Evolutionary conservation across 768 basidiomycete species (phyloP).

Genomic region (Pleurotus giganteus): DNA sequence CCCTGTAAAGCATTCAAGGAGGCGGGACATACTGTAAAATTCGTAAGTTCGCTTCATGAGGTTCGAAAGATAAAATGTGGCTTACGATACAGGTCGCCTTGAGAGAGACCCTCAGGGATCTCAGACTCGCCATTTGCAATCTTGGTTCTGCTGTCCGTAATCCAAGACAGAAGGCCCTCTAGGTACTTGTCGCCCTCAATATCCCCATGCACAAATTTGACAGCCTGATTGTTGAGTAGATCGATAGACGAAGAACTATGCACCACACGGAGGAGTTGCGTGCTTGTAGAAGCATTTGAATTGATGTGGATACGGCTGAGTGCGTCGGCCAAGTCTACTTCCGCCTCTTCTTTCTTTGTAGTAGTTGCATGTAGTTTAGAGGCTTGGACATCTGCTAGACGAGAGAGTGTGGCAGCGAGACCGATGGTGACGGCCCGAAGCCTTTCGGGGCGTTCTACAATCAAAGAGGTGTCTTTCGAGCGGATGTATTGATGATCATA

Average conservation of each 20-base stretch:
- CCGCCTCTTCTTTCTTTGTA: constrained; percentile 14
- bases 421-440: constrained; percentile 83
- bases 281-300: constrained; percentile 13
- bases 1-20: constrained; percentile 80
- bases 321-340: constrained; percentile 45
- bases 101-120: constrained; percentile 69
- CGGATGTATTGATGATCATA: constrained; percentile 77
- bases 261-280: constrained; percentile 39
- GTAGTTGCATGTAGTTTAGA: background rate
- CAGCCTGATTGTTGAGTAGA: constrained; percentile 57
- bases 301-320: constrained; percentile 38
- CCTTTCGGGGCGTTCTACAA: constrained; percentile 91
- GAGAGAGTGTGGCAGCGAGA: constrained; percentile 74
- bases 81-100: constrained; percentile 84
- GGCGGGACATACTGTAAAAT: constrained; percentile 63
- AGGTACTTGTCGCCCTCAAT: constrained; percentile 66
- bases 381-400: constrained; percentile 48
- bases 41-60: too few relatives aligned
- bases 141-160: constrained; percentile 55
- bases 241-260: constrained; percentile 54
- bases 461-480: constrained; percentile 64
- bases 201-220: constrained; percentile 74
- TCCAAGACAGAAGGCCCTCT: constrained; percentile 60
- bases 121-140: constrained; percentile 65
- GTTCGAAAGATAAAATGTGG: constrained; percentile 18